Evolutionary conservation across 2,329 filamentous ascomycete species (phyloP).

Genomic region (Didymosphaeria variabile): DNA sequence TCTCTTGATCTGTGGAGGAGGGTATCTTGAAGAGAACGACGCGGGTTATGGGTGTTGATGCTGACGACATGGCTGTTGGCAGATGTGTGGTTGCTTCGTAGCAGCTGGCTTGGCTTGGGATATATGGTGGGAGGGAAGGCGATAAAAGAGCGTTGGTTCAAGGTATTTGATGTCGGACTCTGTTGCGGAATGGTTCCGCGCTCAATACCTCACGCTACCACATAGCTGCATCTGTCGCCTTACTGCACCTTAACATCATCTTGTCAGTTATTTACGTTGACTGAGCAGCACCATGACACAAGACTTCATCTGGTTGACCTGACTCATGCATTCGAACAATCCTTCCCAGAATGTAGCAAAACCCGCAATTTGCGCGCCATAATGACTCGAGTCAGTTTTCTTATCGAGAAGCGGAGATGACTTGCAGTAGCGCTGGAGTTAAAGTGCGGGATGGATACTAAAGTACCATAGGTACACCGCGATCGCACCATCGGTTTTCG

Average conservation of each 20-base stretch:
- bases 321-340: too few species aligned
- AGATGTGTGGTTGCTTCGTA: too few species aligned
- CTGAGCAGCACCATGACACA: too few species aligned
- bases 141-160: too few species aligned
- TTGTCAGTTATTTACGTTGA: not conserved
- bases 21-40: conserved; percentile 4
- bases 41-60: not conserved
- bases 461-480: not conserved
- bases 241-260: not conserved
- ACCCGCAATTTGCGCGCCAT: not conserved
- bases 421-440: not conserved
- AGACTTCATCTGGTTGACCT: too few species aligned
- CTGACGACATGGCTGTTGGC: not conserved
- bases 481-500: not conserved
- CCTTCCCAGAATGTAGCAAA: not conserved
- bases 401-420: not conserved
- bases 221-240: not conserved
- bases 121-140: too few species aligned
- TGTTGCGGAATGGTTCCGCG: not conserved
- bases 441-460: not conserved
- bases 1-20: not conserved
- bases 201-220: not conserved
- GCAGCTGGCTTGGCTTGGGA: too few species aligned
- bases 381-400: not conserved
- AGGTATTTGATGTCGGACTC: too few species aligned